Base-by-base conservation (phyloP, 176 grass and related monocot genomes). In the sorghum (Sorghum bicolor) region DNA sequence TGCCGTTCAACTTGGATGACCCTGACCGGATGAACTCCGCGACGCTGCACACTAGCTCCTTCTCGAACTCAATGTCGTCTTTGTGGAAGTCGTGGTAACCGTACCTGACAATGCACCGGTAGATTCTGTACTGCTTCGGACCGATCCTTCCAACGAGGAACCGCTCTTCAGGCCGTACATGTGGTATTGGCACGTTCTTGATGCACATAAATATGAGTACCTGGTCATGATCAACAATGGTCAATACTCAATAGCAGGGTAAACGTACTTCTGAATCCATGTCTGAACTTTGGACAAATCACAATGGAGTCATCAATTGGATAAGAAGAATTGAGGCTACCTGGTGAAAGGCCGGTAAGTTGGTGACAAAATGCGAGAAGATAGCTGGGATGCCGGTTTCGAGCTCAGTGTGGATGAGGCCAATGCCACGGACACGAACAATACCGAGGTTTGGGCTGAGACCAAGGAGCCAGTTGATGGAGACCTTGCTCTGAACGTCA, bases 291-390 rank as follows among this genome's bases (percentile, higher is more conserved):
- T 60, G 37, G 82, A 86, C 19, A n/a, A n/a, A n/a, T n/a, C n/a
- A n/a, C n/a, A 85, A 25, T 29, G 50, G 37, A 52, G 55, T 25
- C 10, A 64, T 30, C 62, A 38, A 64, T 8, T 17, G 10, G 38
- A 48, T 11, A 28, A 50, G 41, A 16, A 22, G 12, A 31, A 61
- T 8, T 76, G n/a, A 67, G 61, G 28, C 13, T 80, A 96, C 96
- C 93, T 99, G 91, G 62, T 99, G 96, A 77, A 99, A 99, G 41
- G 96, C 96, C 38, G 96, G 96, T 2, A 99, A 81, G 75, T 96
- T 99, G 33, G 96, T 99, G 66, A 99, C 93, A 25, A 99, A 99
- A 88, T 99, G 96, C 2, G 96, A 94, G 78, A 99, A 99, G 41
- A 99, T 96, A 5, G 96, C 93, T 0, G 96, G 96, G 32, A 99